phyloP scores from a whole-genome alignment of 371 early-diverging fungal species.

The Amoeboaphelidium protococcarum region DNA sequence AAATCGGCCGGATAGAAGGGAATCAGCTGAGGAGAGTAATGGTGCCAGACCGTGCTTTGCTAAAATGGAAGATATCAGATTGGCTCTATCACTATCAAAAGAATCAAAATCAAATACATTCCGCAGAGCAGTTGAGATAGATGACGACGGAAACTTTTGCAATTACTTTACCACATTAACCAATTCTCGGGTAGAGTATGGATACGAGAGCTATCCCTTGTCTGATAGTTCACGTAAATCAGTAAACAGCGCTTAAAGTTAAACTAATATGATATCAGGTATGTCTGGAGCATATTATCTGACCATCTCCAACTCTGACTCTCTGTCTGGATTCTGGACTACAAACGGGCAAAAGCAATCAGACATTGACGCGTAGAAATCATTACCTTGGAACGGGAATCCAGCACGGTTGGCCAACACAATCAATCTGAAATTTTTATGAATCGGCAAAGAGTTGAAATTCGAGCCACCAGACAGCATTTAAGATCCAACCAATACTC shows the following conservation, averaged over 20 bases:
- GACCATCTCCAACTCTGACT: conserved; percentile 31
- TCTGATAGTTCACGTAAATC: conserved; percentile 44
- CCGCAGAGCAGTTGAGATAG: conserved; percentile 36
- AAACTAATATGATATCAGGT: conserved; percentile 27
- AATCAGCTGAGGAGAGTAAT: too few relatives aligned
- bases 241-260: conserved; percentile 38
- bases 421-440: conserved; percentile 44
- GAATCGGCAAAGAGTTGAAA: conserved; percentile 25
- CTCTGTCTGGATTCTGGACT: conserved; percentile 49
- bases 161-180: conserved; percentile 49
- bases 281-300: conserved; percentile 44
- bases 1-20: too few relatives aligned
- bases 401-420: conserved; percentile 64
- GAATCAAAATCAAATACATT: conserved; percentile 68
- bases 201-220: conserved; percentile 47
- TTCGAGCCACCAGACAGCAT: conserved; percentile 2
- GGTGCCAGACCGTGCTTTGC: conserved; percentile 1
- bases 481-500: conserved; percentile 38
- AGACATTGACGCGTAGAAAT: conserved; percentile 56
- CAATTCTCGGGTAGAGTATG: conserved; percentile 62
- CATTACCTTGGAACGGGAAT: conserved; percentile 44
- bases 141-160: conserved; percentile 40
- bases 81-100: conserved; percentile 31
- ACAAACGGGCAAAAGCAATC: conserved; percentile 34
- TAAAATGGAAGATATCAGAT: conserved; percentile 8